Evolutionary conservation across 768 basidiomycete genomes (phyloP).

Genomic region (Coprinellus aureogranulatus): DNA sequence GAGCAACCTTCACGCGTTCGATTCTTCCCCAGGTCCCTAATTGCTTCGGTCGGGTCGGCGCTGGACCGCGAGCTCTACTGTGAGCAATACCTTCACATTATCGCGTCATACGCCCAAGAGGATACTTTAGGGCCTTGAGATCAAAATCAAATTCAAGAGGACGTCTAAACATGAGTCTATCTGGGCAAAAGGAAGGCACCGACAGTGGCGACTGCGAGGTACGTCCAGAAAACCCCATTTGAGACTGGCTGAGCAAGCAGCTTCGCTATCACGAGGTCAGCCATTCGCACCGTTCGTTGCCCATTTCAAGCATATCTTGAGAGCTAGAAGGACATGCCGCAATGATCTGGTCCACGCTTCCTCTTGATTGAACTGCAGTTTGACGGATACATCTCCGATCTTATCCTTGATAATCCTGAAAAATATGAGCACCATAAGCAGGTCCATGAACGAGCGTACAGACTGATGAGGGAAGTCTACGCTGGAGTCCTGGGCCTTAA

Average conservation of each 20-base stretch:
- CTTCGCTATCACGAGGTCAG: slow-evolving; percentile 27
- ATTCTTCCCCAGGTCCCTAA: neutral
- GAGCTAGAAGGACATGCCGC: slow-evolving; percentile 83
- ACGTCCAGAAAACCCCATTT: neutral
- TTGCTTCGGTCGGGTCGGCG: neutral
- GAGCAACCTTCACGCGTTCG: neutral
- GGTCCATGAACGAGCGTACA: slow-evolving; percentile 29
- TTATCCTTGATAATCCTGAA: slow-evolving; percentile 86
- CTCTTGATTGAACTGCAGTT: slow-evolving; percentile 92
- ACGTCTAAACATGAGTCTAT: neutral
- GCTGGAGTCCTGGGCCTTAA: slow-evolving; percentile 65
- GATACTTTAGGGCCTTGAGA: neutral
- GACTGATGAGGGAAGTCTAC: slow-evolving; percentile 88
- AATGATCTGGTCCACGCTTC: slow-evolving; percentile 94
- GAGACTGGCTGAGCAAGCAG: neutral
- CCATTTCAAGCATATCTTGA: slow-evolving; percentile 88
- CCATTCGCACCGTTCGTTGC: slow-evolving; percentile 74
- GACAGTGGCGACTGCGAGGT: neutral
- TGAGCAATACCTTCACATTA: slow-evolving; percentile 7
- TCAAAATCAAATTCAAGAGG: slow-evolving; percentile 4
- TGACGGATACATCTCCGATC: slow-evolving; percentile 93
- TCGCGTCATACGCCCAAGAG: slow-evolving; percentile 21
- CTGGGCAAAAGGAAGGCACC: neutral
- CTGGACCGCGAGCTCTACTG: neutral
- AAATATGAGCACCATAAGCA: slow-evolving; percentile 9